Conservation (phyloP, 2,329 filamentous ascomycete genomes). For the Keithomyces neogunnii region DNA sequence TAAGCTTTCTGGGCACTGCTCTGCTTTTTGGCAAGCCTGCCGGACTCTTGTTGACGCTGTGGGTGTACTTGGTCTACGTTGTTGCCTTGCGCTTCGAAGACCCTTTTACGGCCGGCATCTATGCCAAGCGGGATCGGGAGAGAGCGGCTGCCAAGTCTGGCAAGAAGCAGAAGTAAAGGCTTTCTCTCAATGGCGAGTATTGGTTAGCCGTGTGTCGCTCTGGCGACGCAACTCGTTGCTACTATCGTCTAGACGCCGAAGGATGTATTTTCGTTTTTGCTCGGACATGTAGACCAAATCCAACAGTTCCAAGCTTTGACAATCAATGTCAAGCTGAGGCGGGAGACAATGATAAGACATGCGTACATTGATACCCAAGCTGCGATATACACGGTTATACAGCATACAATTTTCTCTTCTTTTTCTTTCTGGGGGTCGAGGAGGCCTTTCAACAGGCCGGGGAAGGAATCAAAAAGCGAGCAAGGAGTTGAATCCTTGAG, state of each 20-base stretch:
- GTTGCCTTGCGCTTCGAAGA: constrained; percentile 83
- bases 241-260: neutral
- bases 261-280: no score
- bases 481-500: neutral
- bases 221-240: neutral
- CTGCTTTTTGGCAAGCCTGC: constrained; percentile 82
- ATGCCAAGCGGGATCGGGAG: constrained; percentile 69
- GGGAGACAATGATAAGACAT: neutral
- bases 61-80: constrained; percentile 72
- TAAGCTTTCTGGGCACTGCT: constrained; percentile 85
- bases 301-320: neutral
- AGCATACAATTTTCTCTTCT: neutral
- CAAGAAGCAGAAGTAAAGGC: constrained; percentile 43
- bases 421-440: no score
- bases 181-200: neutral
- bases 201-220: neutral
- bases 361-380: neutral
- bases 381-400: neutral
- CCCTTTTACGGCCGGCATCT: constrained; percentile 89
- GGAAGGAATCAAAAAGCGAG: neutral
- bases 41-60: constrained; percentile 64
- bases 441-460: constrained; percentile 13
- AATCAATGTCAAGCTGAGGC: neutral
- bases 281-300: neutral
- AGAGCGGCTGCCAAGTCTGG: constrained; percentile 35